These are phyloP conservation scores for Candida sp. DNA, from an alignment of 1,139 yeast genomes.

Conservation along the genomic window DNA sequence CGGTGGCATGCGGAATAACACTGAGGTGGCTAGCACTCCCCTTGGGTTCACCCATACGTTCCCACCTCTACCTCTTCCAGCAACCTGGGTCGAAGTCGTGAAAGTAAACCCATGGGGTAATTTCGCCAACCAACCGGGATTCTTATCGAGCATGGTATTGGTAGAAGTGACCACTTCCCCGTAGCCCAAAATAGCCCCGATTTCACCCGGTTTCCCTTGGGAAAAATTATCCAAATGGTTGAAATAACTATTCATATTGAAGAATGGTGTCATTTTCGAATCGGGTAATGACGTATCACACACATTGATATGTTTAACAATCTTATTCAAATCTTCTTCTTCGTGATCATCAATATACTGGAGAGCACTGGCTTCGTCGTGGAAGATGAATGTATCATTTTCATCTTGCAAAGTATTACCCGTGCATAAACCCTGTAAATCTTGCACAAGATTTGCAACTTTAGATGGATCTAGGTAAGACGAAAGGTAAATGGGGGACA, in stretches of 20 bases:
- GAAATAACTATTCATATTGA: constrained; percentile 60
- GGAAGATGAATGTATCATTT: constrained; percentile 52
- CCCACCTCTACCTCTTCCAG: constrained; percentile 94
- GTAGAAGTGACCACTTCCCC: constrained; percentile 94
- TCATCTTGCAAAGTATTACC: constrained; percentile 47
- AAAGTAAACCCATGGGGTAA: constrained; percentile 72
- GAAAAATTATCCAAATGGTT: constrained; percentile 32
- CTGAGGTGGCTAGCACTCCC: constrained; percentile 86
- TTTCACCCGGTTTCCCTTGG: constrained; percentile 20
- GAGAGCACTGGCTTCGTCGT: constrained; percentile 16
- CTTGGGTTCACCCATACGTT: constrained; percentile 94
- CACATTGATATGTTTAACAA: constrained; percentile 50
- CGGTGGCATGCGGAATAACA: constrained; percentile 61
- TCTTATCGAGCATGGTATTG: constrained; percentile 70
- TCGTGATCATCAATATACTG: constrained; percentile 3
- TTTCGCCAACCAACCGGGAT: constrained; percentile 51
- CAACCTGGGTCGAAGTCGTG: constrained; percentile 80
- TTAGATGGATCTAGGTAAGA: constrained; percentile 23
- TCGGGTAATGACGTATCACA: constrained; percentile 46
- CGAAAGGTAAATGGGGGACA: constrained; percentile 60
- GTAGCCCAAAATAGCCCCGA: constrained; percentile 68
- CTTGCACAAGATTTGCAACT: constrained; percentile 22
- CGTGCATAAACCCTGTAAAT: constrained; percentile 39
- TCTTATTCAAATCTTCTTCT: constrained; percentile 51
- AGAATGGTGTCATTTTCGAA: constrained; percentile 60